These are phyloP conservation scores for Fusarium annulatum DNA, from an alignment of 2,329 filamentous ascomycete species.

Conservation along the genomic window DNA sequence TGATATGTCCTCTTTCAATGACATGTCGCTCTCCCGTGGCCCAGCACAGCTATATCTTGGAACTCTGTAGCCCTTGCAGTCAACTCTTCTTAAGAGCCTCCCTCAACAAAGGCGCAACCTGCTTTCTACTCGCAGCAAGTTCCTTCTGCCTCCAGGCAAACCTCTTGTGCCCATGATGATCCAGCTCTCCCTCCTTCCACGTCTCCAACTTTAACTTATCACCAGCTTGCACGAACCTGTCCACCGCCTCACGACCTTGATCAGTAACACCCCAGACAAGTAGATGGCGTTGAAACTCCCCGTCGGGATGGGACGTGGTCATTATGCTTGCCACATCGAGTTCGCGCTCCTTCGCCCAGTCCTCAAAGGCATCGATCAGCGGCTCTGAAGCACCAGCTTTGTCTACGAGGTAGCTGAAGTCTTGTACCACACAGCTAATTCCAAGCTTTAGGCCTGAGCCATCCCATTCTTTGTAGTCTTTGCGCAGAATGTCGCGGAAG, in stretches of 20 bases:
- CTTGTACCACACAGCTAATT: conserved; percentile 73
- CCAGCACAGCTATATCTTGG: conserved; percentile 20
- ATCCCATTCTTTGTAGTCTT: conserved; percentile 87
- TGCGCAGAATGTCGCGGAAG: conserved; percentile 76
- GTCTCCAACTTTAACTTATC: conserved; percentile 66
- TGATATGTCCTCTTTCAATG: not conserved
- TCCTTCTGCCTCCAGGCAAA: conserved; percentile 75
- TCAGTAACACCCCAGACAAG: conserved; percentile 72
- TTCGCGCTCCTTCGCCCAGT: conserved; percentile 65
- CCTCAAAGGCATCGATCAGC: conserved; percentile 61
- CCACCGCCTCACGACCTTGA: conserved; percentile 60
- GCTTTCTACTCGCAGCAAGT: conserved; percentile 71
- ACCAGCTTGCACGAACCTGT: conserved; percentile 62
- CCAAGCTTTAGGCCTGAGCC: conserved; percentile 69
- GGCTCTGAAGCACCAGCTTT: conserved; percentile 60
- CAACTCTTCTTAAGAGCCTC: conserved; percentile 59
- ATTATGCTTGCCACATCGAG: conserved; percentile 76
- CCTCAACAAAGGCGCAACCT: conserved; percentile 74
- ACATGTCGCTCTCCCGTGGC: not conserved
- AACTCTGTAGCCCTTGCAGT: conserved; percentile 6
- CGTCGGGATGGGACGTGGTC: conserved; percentile 70
- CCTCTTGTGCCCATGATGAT: conserved; percentile 59
- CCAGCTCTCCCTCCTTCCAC: conserved; percentile 63
- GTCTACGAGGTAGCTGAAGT: conserved; percentile 68
- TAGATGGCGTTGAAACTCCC: conserved; percentile 72